These are phyloP conservation scores for Tulasnella calospora DNA, from an alignment of 768 basidiomycete genomes.

Conservation along the genomic window DNA sequence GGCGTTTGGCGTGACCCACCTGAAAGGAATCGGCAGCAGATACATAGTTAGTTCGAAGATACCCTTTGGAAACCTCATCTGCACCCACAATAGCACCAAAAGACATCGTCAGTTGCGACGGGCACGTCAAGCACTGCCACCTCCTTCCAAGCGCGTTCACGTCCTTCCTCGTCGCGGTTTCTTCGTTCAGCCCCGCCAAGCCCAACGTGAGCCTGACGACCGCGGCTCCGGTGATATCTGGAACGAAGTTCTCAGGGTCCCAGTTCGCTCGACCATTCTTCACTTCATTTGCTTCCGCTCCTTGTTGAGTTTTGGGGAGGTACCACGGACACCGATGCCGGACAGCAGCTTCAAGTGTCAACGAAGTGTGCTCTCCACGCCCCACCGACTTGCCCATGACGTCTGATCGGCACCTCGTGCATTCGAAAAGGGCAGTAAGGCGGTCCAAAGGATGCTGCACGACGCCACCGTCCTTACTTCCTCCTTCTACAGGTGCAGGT, in stretches of 20 bases:
- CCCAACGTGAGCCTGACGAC: background rate
- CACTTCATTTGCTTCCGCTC: background rate
- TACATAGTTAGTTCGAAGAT: background rate
- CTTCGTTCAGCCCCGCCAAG: background rate
- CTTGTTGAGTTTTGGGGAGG: background rate
- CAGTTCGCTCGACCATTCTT: background rate
- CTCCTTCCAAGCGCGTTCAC: background rate
- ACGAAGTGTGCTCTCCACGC: background rate
- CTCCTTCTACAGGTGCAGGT: background rate
- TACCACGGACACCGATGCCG: constrained; percentile 8
- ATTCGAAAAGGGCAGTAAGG: constrained; percentile 13
- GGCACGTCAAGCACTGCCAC: background rate
- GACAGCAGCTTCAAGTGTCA: constrained; percentile 9
- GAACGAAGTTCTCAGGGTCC: background rate
- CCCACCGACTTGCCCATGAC: background rate
- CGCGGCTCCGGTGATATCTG: background rate
- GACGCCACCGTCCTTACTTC: background rate
- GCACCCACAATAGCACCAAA: background rate
- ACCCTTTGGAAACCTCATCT: background rate
- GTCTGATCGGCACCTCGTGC: background rate
- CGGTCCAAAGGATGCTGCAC: constrained; percentile 16
- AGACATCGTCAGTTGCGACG: background rate
- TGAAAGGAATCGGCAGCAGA: background rate
- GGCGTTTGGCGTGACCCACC: background rate
- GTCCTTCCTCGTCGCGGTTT: background rate